These are phyloP conservation scores for Phytopythium litorale DNA, from an alignment of 352 stramenopile genomes.

Conservation along the genomic window DNA sequence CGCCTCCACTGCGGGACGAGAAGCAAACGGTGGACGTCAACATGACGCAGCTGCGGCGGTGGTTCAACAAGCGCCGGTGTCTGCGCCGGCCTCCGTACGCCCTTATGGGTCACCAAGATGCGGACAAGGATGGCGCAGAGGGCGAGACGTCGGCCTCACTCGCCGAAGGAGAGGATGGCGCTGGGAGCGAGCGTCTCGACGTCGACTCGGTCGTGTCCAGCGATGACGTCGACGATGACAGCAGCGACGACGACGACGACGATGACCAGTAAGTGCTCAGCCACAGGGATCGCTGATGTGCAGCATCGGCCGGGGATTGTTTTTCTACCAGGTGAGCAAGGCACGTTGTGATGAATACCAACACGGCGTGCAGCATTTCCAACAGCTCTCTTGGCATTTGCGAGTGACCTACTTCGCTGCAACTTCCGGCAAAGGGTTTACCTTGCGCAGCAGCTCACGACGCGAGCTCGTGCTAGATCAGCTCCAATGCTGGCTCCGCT, in stretches of 20 bases:
- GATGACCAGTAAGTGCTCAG: constrained; percentile 9
- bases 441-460: neutral
- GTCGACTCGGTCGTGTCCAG: constrained; percentile 6
- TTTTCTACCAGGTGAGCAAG: constrained; percentile 2
- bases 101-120: constrained; percentile 78
- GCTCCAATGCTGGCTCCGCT: too few species aligned
- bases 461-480: neutral
- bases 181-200: constrained; percentile 27
- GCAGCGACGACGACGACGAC: constrained; percentile 27
- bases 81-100: constrained; percentile 76
- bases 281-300: neutral
- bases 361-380: neutral
- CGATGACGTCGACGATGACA: constrained; percentile 24
- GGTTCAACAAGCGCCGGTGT: constrained; percentile 86
- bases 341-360: neutral
- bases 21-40: constrained; percentile 80
- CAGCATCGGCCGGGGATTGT: neutral
- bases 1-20: constrained; percentile 62
- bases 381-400: neutral
- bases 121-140: constrained; percentile 34
- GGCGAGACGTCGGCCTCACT: constrained; percentile 20
- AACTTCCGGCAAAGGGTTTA: neutral
- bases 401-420: neutral
- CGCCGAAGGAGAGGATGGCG: constrained; percentile 36
- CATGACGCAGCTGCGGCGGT: constrained; percentile 82